Conservation (phyloP, 441 rosid genomes). For the California macrophylla region DNA sequence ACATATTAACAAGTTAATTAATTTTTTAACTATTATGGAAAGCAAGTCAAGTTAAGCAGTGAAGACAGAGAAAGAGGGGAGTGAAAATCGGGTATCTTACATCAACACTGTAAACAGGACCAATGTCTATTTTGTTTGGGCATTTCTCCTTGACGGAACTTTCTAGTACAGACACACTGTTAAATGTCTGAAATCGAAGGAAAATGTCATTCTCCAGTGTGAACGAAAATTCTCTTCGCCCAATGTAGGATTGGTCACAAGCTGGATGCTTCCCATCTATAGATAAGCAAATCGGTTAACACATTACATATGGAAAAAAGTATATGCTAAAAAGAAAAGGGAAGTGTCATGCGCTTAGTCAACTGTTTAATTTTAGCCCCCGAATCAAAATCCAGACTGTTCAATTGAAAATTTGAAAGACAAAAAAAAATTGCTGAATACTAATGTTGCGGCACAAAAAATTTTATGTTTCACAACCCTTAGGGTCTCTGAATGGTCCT, state of each 20-base stretch:
- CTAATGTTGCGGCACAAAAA: background rate
- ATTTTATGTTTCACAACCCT: background rate
- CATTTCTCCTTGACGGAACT: constrained; percentile 47
- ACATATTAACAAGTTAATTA: background rate
- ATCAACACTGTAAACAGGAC: constrained; percentile 78
- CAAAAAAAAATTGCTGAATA: no score
- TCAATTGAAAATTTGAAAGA: no score
- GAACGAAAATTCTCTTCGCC: constrained; percentile 78
- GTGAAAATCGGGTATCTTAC: constrained; percentile 31
- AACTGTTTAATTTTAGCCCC: background rate
- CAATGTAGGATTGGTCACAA: constrained; percentile 62
- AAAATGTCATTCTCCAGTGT: constrained; percentile 66
- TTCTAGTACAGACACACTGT: constrained; percentile 46
- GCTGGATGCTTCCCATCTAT: constrained; percentile 93
- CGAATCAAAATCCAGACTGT: background rate
- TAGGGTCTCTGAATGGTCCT: background rate
- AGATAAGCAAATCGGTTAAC: constrained; percentile 15
- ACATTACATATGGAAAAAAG: background rate
- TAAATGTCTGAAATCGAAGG: constrained; percentile 65
- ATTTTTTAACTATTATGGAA: background rate
- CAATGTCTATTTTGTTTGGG: constrained; percentile 81
- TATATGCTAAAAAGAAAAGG: background rate
- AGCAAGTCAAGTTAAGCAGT: background rate
- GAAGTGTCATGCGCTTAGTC: background rate
- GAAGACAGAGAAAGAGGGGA: background rate